phyloP scores from a whole-genome alignment of 1,284 basidiomycete genomes.

The Ganoderma resinaceum region DNA sequence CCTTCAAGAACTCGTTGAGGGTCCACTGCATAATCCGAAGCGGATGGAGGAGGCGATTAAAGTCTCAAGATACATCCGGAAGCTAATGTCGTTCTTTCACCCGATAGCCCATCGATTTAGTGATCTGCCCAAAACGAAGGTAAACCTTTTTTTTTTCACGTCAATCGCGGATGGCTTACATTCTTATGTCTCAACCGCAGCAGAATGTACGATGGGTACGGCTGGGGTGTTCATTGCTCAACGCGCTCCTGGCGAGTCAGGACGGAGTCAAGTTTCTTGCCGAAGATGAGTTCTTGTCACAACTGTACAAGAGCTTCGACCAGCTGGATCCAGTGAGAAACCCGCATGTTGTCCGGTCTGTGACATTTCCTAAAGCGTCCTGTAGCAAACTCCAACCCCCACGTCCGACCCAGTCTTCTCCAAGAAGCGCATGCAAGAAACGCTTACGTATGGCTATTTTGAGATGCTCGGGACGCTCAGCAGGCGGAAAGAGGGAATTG shows the following conservation, averaged over 20 bases:
- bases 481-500: constrained; percentile 87
- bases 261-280: constrained; percentile 87
- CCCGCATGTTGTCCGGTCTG: constrained; percentile 10
- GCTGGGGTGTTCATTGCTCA: constrained; percentile 83
- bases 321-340: constrained; percentile 88
- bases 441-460: constrained; percentile 91
- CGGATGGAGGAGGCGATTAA: constrained; percentile 97
- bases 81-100: constrained; percentile 92
- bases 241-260: constrained; percentile 81
- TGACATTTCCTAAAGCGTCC: background rate
- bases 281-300: constrained; percentile 89
- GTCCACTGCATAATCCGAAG: constrained; percentile 89
- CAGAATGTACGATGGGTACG: constrained; percentile 84
- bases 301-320: constrained; percentile 88
- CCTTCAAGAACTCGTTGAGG: constrained; percentile 90
- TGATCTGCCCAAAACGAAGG: constrained; percentile 78
- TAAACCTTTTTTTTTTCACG: constrained; percentile 39
- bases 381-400: constrained; percentile 69
- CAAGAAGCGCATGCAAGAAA: constrained; percentile 82
- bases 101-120: constrained; percentile 90
- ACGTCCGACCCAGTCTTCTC: constrained; percentile 88
- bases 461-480: constrained; percentile 95
- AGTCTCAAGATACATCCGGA: constrained; percentile 86
- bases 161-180: background rate
- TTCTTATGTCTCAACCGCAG: constrained; percentile 47